Percentiles rank a stretch among this genome's conserved stretches.
Conservation (phyloP, 148 eudicot genomes). For the Polygonum maritimum region DNA sequence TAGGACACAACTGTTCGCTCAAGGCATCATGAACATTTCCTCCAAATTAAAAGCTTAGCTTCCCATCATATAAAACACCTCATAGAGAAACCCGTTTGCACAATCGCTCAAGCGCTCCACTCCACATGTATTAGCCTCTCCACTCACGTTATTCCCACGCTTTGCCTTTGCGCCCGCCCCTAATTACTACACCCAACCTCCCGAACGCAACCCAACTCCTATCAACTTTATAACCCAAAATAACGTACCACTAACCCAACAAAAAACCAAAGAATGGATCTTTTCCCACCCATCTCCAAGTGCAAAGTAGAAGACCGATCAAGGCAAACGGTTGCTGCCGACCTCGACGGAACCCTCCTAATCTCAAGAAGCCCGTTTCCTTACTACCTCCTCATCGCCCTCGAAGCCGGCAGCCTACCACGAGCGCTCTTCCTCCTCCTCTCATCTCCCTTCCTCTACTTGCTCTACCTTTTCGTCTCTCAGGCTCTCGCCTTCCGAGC, state of each 20-base stretch:
- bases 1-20: too few species aligned
- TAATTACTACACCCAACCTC: neutral
- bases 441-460: constrained; percentile 40
- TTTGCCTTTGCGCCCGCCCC: neutral
- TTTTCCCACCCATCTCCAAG: constrained; percentile 16
- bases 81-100: neutral
- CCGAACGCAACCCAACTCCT: too few species aligned
- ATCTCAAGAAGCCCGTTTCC: constrained; percentile 51
- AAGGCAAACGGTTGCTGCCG: constrained; percentile 51
- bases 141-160: constrained; percentile 3
- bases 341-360: constrained; percentile 72
- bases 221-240: too few species aligned
- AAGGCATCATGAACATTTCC: neutral
- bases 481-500: constrained; percentile 36
- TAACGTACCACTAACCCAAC: neutral
- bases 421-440: constrained; percentile 43
- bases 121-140: neutral
- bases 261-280: neutral
- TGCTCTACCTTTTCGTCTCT: constrained; percentile 36
- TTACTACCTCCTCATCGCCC: constrained; percentile 55
- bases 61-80: neutral
- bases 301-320: constrained; percentile 39
- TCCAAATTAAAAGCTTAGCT: neutral
- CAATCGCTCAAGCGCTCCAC: neutral
- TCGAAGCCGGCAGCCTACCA: constrained; percentile 65